Evolutionary conservation across 257 asterid species (phyloP).

Genomic region (Salvia splendens): DNA sequence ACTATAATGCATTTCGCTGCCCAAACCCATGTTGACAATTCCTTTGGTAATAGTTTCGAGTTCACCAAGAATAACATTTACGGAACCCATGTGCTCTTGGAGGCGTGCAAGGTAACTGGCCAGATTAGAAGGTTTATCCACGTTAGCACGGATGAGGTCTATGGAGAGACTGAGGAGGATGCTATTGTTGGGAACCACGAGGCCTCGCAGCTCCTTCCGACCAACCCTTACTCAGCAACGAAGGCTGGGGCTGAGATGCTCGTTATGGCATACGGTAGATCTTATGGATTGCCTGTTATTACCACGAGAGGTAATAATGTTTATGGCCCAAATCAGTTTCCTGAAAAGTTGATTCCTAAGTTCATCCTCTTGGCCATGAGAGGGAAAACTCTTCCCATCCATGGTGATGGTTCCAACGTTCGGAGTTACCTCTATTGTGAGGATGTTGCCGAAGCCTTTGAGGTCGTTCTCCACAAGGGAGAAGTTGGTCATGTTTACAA

Average conservation of each 20-base stretch:
- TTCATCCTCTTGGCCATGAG: conserved; percentile 10
- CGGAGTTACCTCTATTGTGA: conserved; percentile 93
- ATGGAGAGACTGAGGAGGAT: conserved; percentile 97
- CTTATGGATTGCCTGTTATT: conserved; percentile 87
- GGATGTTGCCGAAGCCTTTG: conserved; percentile 93
- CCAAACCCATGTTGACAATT: too few species aligned
- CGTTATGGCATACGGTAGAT: conserved; percentile 96
- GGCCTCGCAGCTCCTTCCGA: too few species aligned
- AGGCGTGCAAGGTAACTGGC: conserved; percentile 98
- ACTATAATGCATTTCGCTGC: conserved; percentile 99
- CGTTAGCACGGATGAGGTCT: conserved; percentile 98
- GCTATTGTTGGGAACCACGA: conserved; percentile 75
- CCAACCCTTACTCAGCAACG: too few species aligned
- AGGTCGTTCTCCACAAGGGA: too few species aligned
- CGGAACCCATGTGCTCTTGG: conserved; percentile 94
- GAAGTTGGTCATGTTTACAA: too few species aligned
- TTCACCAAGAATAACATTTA: conserved; percentile 96
- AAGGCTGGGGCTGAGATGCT: conserved; percentile 97
- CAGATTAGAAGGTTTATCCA: conserved; percentile 91
- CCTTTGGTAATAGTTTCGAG: conserved; percentile 55
- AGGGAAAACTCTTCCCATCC: conserved; percentile 69
- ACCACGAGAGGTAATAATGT: conserved; percentile 93
- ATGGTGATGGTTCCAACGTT: conserved; percentile 94
- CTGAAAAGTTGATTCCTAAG: conserved; percentile 95
- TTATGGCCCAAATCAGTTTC: conserved; percentile 93